These are phyloP conservation scores for Aspergillus sp. DNA, from an alignment of 2,329 filamentous ascomycete species.

Conservation along the genomic window DNA sequence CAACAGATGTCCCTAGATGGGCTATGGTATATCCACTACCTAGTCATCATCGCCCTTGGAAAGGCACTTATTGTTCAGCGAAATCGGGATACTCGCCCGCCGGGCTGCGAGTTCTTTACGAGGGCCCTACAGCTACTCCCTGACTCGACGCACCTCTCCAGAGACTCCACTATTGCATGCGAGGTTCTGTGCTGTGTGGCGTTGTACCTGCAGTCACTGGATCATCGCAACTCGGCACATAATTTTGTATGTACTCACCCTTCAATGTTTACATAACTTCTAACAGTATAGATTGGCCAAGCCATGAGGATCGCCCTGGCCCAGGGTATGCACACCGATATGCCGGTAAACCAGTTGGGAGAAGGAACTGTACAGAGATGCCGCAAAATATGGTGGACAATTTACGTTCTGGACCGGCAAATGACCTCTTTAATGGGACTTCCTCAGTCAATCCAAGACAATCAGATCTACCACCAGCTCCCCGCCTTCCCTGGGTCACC, in stretches of 20 bases:
- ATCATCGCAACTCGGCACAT: slow-evolving; percentile 43
- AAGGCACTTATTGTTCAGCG: slow-evolving; percentile 51
- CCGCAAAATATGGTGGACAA: slow-evolving; percentile 29
- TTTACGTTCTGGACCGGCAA: slow-evolving; percentile 37
- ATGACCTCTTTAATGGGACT: slow-evolving; percentile 57
- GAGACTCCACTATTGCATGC: slow-evolving; percentile 29
- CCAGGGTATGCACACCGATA: slow-evolving; percentile 29
- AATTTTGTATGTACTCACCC: slow-evolving; percentile 33
- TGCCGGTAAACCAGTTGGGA: slow-evolving; percentile 25
- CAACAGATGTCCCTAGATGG: slow-evolving; percentile 28
- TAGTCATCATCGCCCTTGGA: slow-evolving; percentile 56
- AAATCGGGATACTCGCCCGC: slow-evolving; percentile 27
- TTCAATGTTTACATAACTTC: not conserved
- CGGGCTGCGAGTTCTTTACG: slow-evolving; percentile 40
- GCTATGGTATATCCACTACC: slow-evolving; percentile 55
- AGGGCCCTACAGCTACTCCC: slow-evolving; percentile 43
- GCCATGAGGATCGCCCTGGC: slow-evolving; percentile 28
- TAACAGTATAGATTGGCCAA: slow-evolving; percentile 31
- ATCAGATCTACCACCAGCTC: slow-evolving; percentile 51
- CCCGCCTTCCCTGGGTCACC: slow-evolving; percentile 44
- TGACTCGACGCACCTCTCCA: slow-evolving; percentile 32
- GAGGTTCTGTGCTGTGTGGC: slow-evolving; percentile 38
- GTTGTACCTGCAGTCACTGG: slow-evolving; percentile 43
- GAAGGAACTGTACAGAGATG: slow-evolving; percentile 25
- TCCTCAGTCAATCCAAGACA: slow-evolving; percentile 51